Evolutionary conservation across 805 yeast species (phyloP), one percentile per base, ranked within the genome.

Genomic region (Saccharomycopsis babjevae): DNA sequence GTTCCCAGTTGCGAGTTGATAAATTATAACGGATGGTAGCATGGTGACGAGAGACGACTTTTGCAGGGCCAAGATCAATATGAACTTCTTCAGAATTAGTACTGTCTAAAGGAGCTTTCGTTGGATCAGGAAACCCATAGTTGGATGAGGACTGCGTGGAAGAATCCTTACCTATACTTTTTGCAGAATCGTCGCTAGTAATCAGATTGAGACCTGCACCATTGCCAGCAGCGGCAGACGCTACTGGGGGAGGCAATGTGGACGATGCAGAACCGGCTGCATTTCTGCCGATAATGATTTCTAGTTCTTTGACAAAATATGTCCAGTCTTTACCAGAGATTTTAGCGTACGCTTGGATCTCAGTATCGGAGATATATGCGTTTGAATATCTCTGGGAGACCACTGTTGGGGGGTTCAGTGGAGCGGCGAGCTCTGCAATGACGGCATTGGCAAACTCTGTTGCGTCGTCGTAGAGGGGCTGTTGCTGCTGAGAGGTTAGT

Each of bases 261-360:
- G 52, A 22, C 3, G 28, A 46, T 58, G 64, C 57, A 59, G 61
- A 50, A 46, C 56, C 56, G 46, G 74, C 75, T 1, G 97, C 88
- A 68, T 86, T 86, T 68, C 99, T 80, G n/a, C 99, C 99, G 61
- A 94, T 88, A 1, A 86, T 75, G 5, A 93, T 81, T 34, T 80
- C 80, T 58, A 93, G 76, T 18, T 84, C 77, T 70, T 92, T 89
- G 52, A 94, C 97, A 69, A 91, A 94, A 71, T 80, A 94, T 1
- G 99, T 93, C 99, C 99, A 94, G 68, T 83, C 84, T 40, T 80
- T 76, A 54, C 99, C 99, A 0, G 97, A 92, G 56, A 94, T 86
- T 72, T 94, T 94, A 40, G 97, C 99, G 72, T 93, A 94, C 0
- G 99, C 99, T 74, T 92, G 96, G n/a, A 94, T 92, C 71, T 92